These are phyloP conservation scores for Tolypocladium ophioglossoides DNA, from an alignment of 2,329 filamentous ascomycete species.

Conservation along the genomic window DNA sequence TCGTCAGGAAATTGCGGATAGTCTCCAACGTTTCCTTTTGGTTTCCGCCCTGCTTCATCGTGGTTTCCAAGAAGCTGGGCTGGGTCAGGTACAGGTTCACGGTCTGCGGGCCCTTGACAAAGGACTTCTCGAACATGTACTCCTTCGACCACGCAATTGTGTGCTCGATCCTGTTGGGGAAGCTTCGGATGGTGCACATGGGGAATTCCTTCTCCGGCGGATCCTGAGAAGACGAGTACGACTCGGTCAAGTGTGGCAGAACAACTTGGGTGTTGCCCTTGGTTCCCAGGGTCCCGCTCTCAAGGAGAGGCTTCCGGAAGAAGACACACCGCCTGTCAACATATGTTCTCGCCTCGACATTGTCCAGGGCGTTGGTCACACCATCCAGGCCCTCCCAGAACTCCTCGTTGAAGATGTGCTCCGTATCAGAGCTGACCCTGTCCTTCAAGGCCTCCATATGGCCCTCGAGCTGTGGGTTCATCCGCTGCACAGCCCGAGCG, in stretches of 20 bases:
- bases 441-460: constrained; percentile 83
- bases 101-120: constrained; percentile 86
- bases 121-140: constrained; percentile 79
- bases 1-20: constrained; percentile 80
- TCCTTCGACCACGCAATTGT: constrained; percentile 98
- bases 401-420: constrained; percentile 84
- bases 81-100: constrained; percentile 91
- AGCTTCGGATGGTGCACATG: constrained; percentile 95
- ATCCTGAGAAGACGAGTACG: constrained; percentile 90
- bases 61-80: constrained; percentile 78
- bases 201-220: constrained; percentile 98
- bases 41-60: constrained; percentile 85
- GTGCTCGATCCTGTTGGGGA: constrained; percentile 97
- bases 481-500: constrained; percentile 75
- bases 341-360: constrained; percentile 92
- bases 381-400: constrained; percentile 86
- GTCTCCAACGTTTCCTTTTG: constrained; percentile 90
- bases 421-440: constrained; percentile 82
- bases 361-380: constrained; percentile 95
- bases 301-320: constrained; percentile 92
- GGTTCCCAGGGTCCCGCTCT: constrained; percentile 95
- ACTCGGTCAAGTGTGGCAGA: constrained; percentile 83
- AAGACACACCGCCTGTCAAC: constrained; percentile 95
- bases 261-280: constrained; percentile 98
- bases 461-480: constrained; percentile 87